Conservation (phyloP, 257 asterid genomes). For the Nemophila menziesii region DNA sequence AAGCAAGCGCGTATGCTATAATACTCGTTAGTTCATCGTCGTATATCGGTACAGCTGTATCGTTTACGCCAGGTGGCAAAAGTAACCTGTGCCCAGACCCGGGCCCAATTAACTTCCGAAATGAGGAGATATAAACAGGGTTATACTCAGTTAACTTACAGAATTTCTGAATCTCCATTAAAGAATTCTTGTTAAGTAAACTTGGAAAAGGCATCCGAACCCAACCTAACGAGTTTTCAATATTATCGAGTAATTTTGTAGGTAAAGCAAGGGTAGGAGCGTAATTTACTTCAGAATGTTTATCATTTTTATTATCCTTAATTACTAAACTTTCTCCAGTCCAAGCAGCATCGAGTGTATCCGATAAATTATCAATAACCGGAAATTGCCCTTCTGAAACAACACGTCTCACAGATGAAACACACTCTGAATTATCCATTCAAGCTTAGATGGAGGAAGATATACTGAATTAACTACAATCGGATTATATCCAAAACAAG, state of each 20-base stretch:
- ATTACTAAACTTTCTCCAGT: slow-evolving; percentile 34
- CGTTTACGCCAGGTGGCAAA: slow-evolving; percentile 37
- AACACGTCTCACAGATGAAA: slow-evolving; percentile 40
- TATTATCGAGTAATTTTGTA: slow-evolving; percentile 20
- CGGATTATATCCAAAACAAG: slow-evolving; percentile 72
- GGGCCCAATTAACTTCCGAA: slow-evolving; percentile 37
- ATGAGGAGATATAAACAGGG: slow-evolving; percentile 47
- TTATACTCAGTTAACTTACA: slow-evolving; percentile 29
- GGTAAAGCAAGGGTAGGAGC: slow-evolving; percentile 19
- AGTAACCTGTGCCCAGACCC: slow-evolving; percentile 51
- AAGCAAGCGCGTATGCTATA: slow-evolving; percentile 45
- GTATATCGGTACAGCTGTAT: slow-evolving; percentile 48
- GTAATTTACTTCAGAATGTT: slow-evolving; percentile 14
- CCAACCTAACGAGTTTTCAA: slow-evolving; percentile 40
- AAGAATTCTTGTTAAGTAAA: slow-evolving; percentile 25
- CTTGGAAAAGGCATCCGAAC: slow-evolving; percentile 29
- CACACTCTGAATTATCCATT: slow-evolving; percentile 30
- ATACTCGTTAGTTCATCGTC: slow-evolving; percentile 78
- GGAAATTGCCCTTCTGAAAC: slow-evolving; percentile 53
- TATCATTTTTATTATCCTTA: slow-evolving; percentile 19
- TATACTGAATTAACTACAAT: slow-evolving; percentile 59
- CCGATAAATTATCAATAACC: slow-evolving; percentile 36
- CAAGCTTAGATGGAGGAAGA: slow-evolving; percentile 74
- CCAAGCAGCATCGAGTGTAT: slow-evolving; percentile 47
- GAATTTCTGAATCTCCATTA: slow-evolving; percentile 26